A percentile compares a stretch with the other conserved stretches of the same genome.
These are phyloP conservation scores for Clavaria fumosa DNA, from an alignment of 768 basidiomycete species.

Conservation along the genomic window DNA sequence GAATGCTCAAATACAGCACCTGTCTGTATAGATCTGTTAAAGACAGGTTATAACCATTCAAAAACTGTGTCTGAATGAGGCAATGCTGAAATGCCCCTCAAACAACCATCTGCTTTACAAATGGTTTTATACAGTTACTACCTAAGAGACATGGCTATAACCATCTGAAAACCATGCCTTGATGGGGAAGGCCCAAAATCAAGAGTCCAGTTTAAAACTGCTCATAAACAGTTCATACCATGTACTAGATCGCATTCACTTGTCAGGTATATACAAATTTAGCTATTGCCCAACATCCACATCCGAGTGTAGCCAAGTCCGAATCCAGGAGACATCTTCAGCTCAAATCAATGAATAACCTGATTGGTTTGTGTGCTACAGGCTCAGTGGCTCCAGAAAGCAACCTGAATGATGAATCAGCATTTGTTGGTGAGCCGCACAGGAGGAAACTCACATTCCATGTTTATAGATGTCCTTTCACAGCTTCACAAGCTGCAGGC, in stretches of 20 bases:
- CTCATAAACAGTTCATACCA: neutral
- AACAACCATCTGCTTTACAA: no score
- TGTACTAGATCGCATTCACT: neutral
- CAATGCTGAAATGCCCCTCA: neutral
- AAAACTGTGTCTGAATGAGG: neutral
- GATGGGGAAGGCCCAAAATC: no score
- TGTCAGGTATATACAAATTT: no score
- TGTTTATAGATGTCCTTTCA: neutral
- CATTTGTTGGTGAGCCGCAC: neutral
- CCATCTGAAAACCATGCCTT: no score
- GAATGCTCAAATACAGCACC: neutral
- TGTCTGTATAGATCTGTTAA: neutral
- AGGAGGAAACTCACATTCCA: neutral
- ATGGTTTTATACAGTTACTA: neutral
- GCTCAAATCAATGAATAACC: neutral
- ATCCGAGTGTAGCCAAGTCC: no score
- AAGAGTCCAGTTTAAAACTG: no score
- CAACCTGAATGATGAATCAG: neutral
- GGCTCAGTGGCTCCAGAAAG: neutral
- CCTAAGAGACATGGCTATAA: no score
- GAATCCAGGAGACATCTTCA: no score
- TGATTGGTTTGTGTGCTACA: neutral
- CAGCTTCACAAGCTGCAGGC: neutral
- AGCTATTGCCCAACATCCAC: no score
- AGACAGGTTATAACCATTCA: constrained; percentile 1